phyloP scores from a whole-genome alignment of 2,329 filamentous ascomycete species.

The Stachybotrys elegans region DNA sequence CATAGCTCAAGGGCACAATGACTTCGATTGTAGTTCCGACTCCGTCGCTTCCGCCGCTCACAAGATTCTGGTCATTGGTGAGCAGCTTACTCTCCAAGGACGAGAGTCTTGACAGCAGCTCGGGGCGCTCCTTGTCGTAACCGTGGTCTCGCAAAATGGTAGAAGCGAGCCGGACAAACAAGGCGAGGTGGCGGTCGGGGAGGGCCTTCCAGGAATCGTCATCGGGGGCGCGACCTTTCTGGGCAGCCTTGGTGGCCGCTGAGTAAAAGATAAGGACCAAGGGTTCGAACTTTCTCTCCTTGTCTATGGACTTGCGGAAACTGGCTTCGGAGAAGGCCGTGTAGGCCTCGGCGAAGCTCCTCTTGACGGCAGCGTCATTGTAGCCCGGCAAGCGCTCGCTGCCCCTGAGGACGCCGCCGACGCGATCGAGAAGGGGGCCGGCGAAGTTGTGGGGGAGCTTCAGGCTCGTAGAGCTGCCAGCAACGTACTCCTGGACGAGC shows the following conservation, averaged over 20 bases:
- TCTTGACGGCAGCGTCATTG: conserved; percentile 83
- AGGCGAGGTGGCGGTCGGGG: conserved; percentile 88
- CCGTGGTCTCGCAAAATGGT: conserved; percentile 77
- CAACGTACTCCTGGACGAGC: conserved; percentile 79
- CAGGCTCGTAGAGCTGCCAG: conserved; percentile 41
- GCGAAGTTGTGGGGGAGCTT: conserved; percentile 56
- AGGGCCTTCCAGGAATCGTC: conserved; percentile 89
- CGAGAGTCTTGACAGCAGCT: conserved; percentile 72
- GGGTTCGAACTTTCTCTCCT: conserved; percentile 88
- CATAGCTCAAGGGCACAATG: conserved; percentile 76
- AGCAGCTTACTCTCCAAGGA: conserved; percentile 91
- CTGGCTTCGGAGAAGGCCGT: conserved; percentile 85
- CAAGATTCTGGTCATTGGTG: conserved; percentile 85
- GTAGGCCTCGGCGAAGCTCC: conserved; percentile 91
- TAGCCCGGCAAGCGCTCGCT: conserved; percentile 82
- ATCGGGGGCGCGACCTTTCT: conserved; percentile 67
- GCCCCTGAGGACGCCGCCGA: conserved; percentile 75
- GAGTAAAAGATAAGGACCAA: conserved; percentile 95
- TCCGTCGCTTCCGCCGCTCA: conserved; percentile 25
- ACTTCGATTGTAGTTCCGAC: conserved; percentile 64
- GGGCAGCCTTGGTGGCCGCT: conserved; percentile 77
- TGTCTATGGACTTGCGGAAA: conserved; percentile 88
- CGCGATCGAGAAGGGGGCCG: conserved; percentile 57
- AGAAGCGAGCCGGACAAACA: conserved; percentile 85
- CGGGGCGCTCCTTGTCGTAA: conserved; percentile 78